Evolutionary conservation across 192 early-diverging fungal species (phyloP).

Genomic region (Phlyctochytrium arcticum): DNA sequence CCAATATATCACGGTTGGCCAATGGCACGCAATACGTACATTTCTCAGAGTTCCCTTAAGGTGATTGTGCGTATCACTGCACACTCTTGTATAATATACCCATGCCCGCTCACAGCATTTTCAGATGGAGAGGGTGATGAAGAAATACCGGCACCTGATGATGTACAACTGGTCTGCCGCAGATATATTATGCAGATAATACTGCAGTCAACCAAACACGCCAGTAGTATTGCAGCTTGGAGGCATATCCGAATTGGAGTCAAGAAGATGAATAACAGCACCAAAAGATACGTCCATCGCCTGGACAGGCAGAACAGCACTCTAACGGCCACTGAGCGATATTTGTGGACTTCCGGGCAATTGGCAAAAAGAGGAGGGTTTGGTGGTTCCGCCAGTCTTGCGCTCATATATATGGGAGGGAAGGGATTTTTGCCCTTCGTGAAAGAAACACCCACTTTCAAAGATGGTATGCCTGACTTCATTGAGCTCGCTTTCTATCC

Average conservation of each 20-base stretch:
- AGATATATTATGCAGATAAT: no score
- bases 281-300: conserved; percentile 95
- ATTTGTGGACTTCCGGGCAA: conserved; percentile 94
- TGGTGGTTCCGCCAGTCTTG: conserved; percentile 81
- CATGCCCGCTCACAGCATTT: no score
- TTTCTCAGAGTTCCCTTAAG: no score
- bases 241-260: conserved; percentile 94
- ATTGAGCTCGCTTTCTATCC: neutral
- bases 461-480: conserved; percentile 11
- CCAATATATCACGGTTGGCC: no score
- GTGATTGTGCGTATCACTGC: no score
- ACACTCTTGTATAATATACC: no score
- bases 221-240: no score
- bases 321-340: conserved; percentile 91
- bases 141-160: no score
- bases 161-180: no score
- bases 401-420: conserved; percentile 92
- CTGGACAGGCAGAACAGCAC: conserved; percentile 99
- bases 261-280: conserved; percentile 93
- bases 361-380: conserved; percentile 85
- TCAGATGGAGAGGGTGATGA: no score
- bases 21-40: no score
- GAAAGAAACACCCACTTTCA: conserved; percentile 12
- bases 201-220: no score
- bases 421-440: conserved; percentile 86